These are phyloP conservation scores for Cokeromyces recurvatus DNA, from an alignment of 371 early-diverging fungal genomes.

Conservation along the genomic window DNA sequence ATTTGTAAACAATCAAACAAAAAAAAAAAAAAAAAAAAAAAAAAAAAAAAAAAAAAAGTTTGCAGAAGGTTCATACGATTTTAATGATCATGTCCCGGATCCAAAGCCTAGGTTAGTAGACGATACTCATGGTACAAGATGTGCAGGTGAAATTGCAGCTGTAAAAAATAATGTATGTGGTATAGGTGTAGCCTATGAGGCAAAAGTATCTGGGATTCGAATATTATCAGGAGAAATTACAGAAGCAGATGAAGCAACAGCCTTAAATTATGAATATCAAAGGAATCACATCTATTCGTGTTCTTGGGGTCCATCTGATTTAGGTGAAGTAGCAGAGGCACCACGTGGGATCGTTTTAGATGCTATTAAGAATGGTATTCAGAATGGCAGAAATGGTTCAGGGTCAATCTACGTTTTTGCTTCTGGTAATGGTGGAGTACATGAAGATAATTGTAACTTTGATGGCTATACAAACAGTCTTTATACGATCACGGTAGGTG, in stretches of 20 bases:
- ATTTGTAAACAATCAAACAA: neutral
- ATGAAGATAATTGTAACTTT: constrained; percentile 90
- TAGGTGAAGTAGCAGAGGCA: constrained; percentile 78
- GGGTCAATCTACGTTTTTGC: constrained; percentile 94
- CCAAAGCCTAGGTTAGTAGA: constrained; percentile 77
- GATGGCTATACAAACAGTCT: constrained; percentile 96
- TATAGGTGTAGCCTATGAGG: constrained; percentile 88
- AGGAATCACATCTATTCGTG: constrained; percentile 89
- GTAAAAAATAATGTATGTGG: constrained; percentile 87
- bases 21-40: no score
- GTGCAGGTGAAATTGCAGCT: constrained; percentile 97
- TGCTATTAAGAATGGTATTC: constrained; percentile 81
- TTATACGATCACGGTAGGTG: constrained; percentile 90
- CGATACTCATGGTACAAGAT: constrained; percentile 95
- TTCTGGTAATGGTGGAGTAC: constrained; percentile 85
- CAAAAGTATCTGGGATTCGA: constrained; percentile 78
- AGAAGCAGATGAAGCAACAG: constrained; percentile 73
- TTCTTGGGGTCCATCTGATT: constrained; percentile 91
- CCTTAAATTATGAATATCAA: constrained; percentile 79
- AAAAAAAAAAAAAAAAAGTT: no score
- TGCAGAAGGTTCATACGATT: constrained; percentile 88
- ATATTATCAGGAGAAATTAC: constrained; percentile 44
- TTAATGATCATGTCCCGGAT: constrained; percentile 70
- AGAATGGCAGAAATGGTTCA: constrained; percentile 75
- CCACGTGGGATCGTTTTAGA: constrained; percentile 72